phyloP scores from a whole-genome alignment of 345 rosid genomes.

The Aegle marmelos region DNA sequence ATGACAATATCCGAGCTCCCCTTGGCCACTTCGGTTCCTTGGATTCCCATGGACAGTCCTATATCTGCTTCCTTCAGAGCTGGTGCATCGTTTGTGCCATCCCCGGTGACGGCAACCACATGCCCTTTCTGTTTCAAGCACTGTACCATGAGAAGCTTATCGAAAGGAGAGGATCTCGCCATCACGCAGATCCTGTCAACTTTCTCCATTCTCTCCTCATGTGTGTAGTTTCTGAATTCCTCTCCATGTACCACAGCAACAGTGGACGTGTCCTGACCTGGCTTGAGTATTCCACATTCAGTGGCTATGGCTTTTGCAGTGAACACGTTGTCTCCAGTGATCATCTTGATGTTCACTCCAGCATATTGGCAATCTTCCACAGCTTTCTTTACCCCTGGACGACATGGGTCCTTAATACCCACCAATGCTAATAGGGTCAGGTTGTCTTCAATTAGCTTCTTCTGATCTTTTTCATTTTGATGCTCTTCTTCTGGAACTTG shows the following conservation, averaged over 20 bases:
- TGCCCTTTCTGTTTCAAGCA: slow-evolving; percentile 64
- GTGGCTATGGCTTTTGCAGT: slow-evolving; percentile 82
- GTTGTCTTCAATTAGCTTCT: slow-evolving; percentile 37
- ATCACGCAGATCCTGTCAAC: slow-evolving; percentile 64
- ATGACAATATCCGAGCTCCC: slow-evolving; percentile 81
- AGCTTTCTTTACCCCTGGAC: slow-evolving; percentile 59
- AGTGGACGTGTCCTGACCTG: slow-evolving; percentile 19
- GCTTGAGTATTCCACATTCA: slow-evolving; percentile 64
- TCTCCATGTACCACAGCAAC: slow-evolving; percentile 66
- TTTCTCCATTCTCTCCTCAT: slow-evolving; percentile 38
- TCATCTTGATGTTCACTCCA: slow-evolving; percentile 73
- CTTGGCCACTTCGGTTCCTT: slow-evolving; percentile 78
- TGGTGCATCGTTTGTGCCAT: slow-evolving; percentile 78
- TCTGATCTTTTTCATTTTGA: slow-evolving; percentile 5
- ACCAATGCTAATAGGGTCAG: slow-evolving; percentile 60
- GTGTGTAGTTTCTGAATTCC: slow-evolving; percentile 44
- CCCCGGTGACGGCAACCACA: slow-evolving; percentile 77
- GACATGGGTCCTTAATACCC: slow-evolving; percentile 73
- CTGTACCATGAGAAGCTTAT: slow-evolving; percentile 77
- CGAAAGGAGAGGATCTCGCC: slow-evolving; percentile 77
- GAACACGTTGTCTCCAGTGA: slow-evolving; percentile 72
- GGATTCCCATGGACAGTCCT: slow-evolving; percentile 77
- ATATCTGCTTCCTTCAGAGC: slow-evolving; percentile 75
- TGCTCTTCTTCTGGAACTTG: slow-evolving; percentile 22
- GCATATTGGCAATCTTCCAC: slow-evolving; percentile 63